Evolutionary conservation across 2,329 filamentous ascomycete genomes (phyloP), one percentile per base, ranked within the genome.

Genomic region (Aspergillus sergii): DNA sequence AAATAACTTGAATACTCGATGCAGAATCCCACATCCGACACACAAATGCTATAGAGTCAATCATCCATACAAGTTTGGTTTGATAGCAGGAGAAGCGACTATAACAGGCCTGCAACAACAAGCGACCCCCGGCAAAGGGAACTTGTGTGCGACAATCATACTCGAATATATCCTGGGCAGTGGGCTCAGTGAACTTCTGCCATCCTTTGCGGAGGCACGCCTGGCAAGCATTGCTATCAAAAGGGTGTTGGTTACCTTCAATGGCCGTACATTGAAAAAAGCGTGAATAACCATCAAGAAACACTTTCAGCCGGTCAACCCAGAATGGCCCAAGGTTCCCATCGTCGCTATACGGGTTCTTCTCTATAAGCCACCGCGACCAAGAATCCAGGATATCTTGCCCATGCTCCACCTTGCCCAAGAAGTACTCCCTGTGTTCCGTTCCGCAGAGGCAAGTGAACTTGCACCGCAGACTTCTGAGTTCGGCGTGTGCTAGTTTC

Each of bases 201-300:
- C 66, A 68, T 41, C 66, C 66, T 30, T 26, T 19, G 9, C 59
- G 63, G 10, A 68, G 59, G 14, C 66, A 68, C 16, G 32, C 58
- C n/a, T 61, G 64, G 26, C 66, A 68, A 4, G 61, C 64, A 36
- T 16, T 36, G 34, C 14, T 36, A 7, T 16, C 14, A 16, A 0
- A 6, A 23, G 48, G 11, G 8, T 16, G 36, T 12, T 56, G 34
- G 16, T n/a, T 19, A 7, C 21, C 3, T 55, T 45, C 21, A n/a
- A 32, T 41, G 36, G 55, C 2, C 10, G 58, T 26, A 21, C 61
- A 65, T 10, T 55, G 48, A 9, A 48, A 4, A 3, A 23, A 32
- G 10, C 41, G 19, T 5, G 57, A 58, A 9, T 26, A 19, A 14
- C 56, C 53, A 16, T 65, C 59, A 12, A 34, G 12, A 28, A 48